Evolutionary conservation across 2,329 filamentous ascomycete species (phyloP), one percentile per base, ranked within the genome.

Genomic region (Epichloe uncinata): DNA sequence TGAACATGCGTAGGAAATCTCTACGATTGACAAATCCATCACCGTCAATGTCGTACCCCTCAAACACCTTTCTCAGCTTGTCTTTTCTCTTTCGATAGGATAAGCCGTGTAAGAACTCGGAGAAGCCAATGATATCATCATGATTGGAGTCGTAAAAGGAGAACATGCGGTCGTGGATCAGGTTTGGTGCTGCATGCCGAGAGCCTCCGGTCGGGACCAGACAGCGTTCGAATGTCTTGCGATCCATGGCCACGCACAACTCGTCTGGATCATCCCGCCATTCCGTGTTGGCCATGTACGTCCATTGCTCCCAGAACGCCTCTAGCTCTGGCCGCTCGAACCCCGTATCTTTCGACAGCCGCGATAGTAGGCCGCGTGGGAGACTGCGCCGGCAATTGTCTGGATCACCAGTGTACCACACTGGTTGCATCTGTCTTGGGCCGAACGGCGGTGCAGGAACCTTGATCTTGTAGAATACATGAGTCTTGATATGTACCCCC

Each of bases 131-230:
- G 8, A 95, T 72, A 20, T 85, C 86, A 62, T 98, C 88, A 41
- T 81, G 77, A 63, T 97, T 91, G 34, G 83, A 86, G 66, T 98
- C 93, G 65, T 96, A 98, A 65, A 96, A 96, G 47, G 86, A 81
- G 67, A 97, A 98, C 78, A 96, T 93, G 57, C 93, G 85, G 64
- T 98, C 91, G 61, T 95, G 93, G 52, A 98, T 87, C 13, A 95
- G 78, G 63, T 94, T 96, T 1, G 91, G 87, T 0, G 84, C 77
- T 9, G 85, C 81, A 50, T 88, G 83, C 34, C 84, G 79, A 51
- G 81, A 79, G n/a, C 84, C 85, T 13, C 85, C 86, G n/a, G 85
- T 85, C 3, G 88, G 87, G 7, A 94, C 83, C 53, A 97, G 81
- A 57, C 89, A 95, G 44, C 86, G 82, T 63, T 96, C 88, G 67